phyloP scores from a whole-genome alignment of 768 basidiomycete species.

The Suillus decipiens region DNA sequence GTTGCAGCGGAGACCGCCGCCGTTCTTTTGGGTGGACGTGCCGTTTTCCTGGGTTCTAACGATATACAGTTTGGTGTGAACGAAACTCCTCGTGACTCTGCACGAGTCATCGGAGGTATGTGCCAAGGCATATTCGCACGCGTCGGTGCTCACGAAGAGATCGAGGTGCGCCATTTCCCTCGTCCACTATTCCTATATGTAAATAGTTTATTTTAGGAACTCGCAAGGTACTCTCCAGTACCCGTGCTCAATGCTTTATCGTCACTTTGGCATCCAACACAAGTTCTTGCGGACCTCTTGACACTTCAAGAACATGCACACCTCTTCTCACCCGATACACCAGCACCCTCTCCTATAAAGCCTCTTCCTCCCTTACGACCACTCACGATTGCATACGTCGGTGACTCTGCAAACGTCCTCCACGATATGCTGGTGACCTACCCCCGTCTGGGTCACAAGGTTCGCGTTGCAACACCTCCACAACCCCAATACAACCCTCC shows the following conservation, averaged over 20 bases:
- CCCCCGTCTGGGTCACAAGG: conserved; percentile 84
- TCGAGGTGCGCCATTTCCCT: conserved; percentile 62
- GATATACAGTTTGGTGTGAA: conserved; percentile 98
- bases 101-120: conserved; percentile 91
- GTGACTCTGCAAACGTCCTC: conserved; percentile 92
- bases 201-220: conserved; percentile 55
- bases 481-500: conserved; percentile 65
- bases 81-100: conserved; percentile 82
- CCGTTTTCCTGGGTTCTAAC: conserved; percentile 84
- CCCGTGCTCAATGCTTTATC: conserved; percentile 97
- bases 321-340: conserved; percentile 44
- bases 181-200: conserved; percentile 2
- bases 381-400: conserved; percentile 90
- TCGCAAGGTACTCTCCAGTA: conserved; percentile 87
- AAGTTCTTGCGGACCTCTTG: conserved; percentile 90
- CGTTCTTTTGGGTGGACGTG: conserved; percentile 77
- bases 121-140: conserved; percentile 96
- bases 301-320: conserved; percentile 80
- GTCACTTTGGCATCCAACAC: conserved; percentile 95
- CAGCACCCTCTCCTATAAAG: conserved; percentile 21
- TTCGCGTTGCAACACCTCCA: conserved; percentile 82
- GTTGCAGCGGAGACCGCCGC: conserved; percentile 85
- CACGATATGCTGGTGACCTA: conserved; percentile 97
- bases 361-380: conserved; percentile 62
- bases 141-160: conserved; percentile 89